These are phyloP conservation scores for Anthracocystis walkeri DNA, from an alignment of 1,284 basidiomycete genomes.

Conservation along the genomic window DNA sequence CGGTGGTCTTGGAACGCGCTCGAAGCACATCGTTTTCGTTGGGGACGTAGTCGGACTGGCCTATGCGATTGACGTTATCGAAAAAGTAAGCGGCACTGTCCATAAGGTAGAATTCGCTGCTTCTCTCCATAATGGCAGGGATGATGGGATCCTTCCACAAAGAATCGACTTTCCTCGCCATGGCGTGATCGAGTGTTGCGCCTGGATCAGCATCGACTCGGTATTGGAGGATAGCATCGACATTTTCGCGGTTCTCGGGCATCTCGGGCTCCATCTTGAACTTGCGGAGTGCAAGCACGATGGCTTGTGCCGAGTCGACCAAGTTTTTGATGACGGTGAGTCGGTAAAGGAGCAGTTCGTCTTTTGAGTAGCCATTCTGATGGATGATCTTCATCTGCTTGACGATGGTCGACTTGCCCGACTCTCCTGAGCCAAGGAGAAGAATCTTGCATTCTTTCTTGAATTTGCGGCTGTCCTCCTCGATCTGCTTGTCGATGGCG, in stretches of 20 bases:
- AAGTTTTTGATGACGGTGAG: slow-evolving; percentile 75
- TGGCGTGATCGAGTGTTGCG: slow-evolving; percentile 70
- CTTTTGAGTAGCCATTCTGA: slow-evolving; percentile 86
- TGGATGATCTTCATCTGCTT: slow-evolving; percentile 99
- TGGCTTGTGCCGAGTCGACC: slow-evolving; percentile 80
- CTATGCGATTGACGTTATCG: slow-evolving; percentile 83
- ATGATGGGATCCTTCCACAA: slow-evolving; percentile 94
- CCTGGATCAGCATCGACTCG: slow-evolving; percentile 65
- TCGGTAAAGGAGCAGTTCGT: slow-evolving; percentile 84
- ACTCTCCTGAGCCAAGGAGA: slow-evolving; percentile 84
- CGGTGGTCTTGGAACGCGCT: slow-evolving; percentile 89
- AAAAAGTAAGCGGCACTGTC: slow-evolving; percentile 96
- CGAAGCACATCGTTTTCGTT: slow-evolving; percentile 89
- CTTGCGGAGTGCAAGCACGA: slow-evolving; percentile 90
- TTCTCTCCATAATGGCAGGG: slow-evolving; percentile 84
- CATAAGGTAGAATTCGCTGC: slow-evolving; percentile 94
- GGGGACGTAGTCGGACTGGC: slow-evolving; percentile 82
- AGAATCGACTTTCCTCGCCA: slow-evolving; percentile 80
- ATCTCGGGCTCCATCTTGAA: slow-evolving; percentile 85
- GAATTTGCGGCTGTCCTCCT: slow-evolving; percentile 75
- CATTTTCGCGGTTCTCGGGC: slow-evolving; percentile 76
- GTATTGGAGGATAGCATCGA: slow-evolving; percentile 73
- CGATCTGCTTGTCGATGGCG: slow-evolving; percentile 73
- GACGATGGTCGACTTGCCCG: slow-evolving; percentile 94
- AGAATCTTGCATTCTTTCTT: slow-evolving; percentile 95